Conservation (phyloP, 768 basidiomycete genomes). For the Pleurotus salmoneostramineus region DNA sequence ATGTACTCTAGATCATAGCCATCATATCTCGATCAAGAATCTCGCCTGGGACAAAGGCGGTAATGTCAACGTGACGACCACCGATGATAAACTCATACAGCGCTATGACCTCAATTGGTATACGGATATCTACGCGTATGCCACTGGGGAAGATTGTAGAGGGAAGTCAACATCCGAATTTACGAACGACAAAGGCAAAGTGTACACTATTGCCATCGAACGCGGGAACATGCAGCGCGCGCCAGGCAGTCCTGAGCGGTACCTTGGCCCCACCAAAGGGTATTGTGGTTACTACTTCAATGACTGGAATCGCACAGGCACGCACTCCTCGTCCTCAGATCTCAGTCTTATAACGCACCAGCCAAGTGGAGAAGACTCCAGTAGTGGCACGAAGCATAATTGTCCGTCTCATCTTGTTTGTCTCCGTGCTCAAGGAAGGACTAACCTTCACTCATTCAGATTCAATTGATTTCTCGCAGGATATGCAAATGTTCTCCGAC, state of each 20-base stretch:
- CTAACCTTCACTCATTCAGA: not conserved
- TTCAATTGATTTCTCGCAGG: not conserved
- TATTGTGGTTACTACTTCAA: slow-evolving; percentile 1
- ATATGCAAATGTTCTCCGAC: slow-evolving; percentile 2
- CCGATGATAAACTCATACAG: not conserved
- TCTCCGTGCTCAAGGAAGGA: too few relatives aligned
- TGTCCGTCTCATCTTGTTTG: not conserved
- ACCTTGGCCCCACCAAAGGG: slow-evolving; percentile 2
- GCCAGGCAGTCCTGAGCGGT: not conserved
- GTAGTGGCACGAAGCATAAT: not conserved
- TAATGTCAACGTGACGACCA: not conserved
- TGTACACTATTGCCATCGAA: not conserved
- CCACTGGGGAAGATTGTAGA: not conserved
- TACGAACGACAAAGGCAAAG: not conserved
- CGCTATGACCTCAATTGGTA: not conserved
- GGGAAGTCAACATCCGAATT: not conserved
- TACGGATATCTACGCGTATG: not conserved
- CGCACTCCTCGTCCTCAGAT: not conserved
- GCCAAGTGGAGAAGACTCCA: not conserved
- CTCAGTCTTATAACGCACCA: not conserved
- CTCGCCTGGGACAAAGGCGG: not conserved
- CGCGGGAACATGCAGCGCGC: not conserved
- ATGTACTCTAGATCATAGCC: not conserved
- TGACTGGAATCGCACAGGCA: not conserved
- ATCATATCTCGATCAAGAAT: not conserved